Conservation (phyloP, 306 rosid species). For the Cucumis melo region DNA sequence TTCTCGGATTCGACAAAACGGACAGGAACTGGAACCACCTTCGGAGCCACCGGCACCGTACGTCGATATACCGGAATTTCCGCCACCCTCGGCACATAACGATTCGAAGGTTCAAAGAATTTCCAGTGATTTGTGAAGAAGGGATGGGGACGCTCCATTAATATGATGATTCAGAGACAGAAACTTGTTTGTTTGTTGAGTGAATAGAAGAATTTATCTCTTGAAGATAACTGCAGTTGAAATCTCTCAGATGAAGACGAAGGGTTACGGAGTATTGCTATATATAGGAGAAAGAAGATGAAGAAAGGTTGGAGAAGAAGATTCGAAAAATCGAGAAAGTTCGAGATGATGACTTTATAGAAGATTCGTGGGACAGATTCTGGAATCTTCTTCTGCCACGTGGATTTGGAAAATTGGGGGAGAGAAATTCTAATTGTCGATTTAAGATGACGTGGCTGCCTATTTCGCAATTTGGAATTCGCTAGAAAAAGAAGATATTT, state of each 20-base stretch:
- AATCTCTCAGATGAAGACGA: background rate
- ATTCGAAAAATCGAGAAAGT: background rate
- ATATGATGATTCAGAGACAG: background rate
- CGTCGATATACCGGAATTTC: slow-evolving; percentile 2
- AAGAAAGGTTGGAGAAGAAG: background rate
- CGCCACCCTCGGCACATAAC: background rate
- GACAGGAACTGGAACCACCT: slow-evolving; percentile 50
- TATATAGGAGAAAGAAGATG: background rate
- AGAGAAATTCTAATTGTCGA: background rate
- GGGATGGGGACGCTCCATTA: slow-evolving; percentile 19
- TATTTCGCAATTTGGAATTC: background rate
- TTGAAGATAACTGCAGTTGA: background rate
- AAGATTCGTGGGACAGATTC: background rate
- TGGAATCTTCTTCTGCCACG: background rate
- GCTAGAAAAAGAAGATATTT: too few relatives aligned
- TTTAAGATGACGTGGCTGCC: background rate
- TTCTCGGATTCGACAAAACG: slow-evolving; percentile 26
- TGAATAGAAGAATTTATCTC: too few relatives aligned
- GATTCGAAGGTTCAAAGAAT: background rate
- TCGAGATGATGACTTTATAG: background rate
- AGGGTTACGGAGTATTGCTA: too few relatives aligned
- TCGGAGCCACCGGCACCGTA: slow-evolving; percentile 15
- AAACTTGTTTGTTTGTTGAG: background rate
- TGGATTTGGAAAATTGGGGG: background rate
- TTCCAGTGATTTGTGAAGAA: slow-evolving; percentile 13